Conservation (phyloP, 1,284 basidiomycete species). For the Cryptococcus jaspeensis region DNA sequence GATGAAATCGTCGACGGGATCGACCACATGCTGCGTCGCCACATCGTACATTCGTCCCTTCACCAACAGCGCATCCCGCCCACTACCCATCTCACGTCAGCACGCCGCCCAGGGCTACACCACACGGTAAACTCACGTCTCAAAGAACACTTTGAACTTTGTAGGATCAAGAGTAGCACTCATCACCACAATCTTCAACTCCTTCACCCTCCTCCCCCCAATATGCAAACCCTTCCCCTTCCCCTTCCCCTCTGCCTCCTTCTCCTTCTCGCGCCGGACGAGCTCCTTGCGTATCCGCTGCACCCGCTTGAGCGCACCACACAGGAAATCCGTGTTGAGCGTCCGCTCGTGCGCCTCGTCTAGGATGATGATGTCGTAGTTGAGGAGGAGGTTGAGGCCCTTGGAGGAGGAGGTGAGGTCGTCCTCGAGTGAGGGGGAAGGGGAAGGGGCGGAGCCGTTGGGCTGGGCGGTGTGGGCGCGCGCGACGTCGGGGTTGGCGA, state of each 20-base stretch:
- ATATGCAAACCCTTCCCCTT: slow-evolving; percentile 22
- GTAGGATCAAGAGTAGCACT: slow-evolving; percentile 94
- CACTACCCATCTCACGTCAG: slow-evolving; percentile 11
- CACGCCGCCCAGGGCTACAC: neutral
- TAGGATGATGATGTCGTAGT: slow-evolving; percentile 86
- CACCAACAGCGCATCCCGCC: slow-evolving; percentile 69
- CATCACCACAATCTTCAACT: slow-evolving; percentile 91
- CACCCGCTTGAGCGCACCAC: slow-evolving; percentile 87
- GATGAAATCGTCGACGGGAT: slow-evolving; percentile 78
- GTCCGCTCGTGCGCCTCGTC: slow-evolving; percentile 98
- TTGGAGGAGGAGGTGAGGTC: neutral
- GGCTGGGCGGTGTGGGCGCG: neutral
- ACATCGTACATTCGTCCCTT: slow-evolving; percentile 94
- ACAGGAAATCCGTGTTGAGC: slow-evolving; percentile 88
- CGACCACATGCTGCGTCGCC: slow-evolving; percentile 68
- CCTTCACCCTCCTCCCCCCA: slow-evolving; percentile 45
- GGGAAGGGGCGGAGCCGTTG: neutral
- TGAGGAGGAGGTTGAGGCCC: slow-evolving; percentile 60
- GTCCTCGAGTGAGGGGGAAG: neutral
- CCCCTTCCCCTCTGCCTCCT: slow-evolving; percentile 50
- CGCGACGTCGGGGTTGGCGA: slow-evolving; percentile 22
- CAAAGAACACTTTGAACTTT: slow-evolving; percentile 86
- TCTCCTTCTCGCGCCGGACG: slow-evolving; percentile 47
- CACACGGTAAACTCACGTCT: slow-evolving; percentile 58
- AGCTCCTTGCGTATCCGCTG: slow-evolving; percentile 64